phyloP scores from a whole-genome alignment of 495 filamentous ascomycete species.

The Aspergillus mulundensis region DNA sequence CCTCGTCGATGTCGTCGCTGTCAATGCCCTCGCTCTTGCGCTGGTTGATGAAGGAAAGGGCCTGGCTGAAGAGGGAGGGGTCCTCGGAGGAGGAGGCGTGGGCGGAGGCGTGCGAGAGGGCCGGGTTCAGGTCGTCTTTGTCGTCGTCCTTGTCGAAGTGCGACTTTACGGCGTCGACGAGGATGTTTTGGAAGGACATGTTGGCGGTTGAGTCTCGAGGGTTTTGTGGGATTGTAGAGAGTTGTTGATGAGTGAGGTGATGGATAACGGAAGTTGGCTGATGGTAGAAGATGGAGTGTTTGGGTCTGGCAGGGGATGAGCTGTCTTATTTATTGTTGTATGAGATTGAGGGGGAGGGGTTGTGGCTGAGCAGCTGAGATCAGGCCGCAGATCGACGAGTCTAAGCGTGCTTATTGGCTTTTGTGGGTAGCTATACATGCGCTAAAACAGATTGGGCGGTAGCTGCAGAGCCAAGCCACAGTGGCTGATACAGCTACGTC shows the following conservation, averaged over 20 bases:
- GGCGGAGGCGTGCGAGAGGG: slow-evolving; percentile 42
- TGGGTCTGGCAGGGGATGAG: not conserved
- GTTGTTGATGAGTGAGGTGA: not conserved
- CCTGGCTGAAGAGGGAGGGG: slow-evolving; percentile 44
- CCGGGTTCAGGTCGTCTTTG: slow-evolving; percentile 43
- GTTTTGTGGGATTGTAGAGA: not conserved
- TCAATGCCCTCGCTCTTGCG: slow-evolving; percentile 28
- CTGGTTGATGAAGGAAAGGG: slow-evolving; percentile 45
- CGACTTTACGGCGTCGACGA: slow-evolving; percentile 8
- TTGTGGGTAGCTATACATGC: not conserved
- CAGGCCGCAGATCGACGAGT: not conserved
- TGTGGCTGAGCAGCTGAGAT: slow-evolving; percentile 13
- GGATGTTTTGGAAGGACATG: slow-evolving; percentile 10
- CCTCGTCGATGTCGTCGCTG: slow-evolving; percentile 52
- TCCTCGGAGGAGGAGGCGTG: slow-evolving; percentile 32
- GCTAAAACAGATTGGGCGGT: not conserved
- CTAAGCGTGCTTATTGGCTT: not conserved
- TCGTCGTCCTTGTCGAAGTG: slow-evolving; percentile 11
- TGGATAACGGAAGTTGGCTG: not conserved
- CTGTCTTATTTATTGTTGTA: slow-evolving; percentile 9
- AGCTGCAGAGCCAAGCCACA: not conserved
- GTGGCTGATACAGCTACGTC: not conserved
- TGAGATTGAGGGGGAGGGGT: not conserved
- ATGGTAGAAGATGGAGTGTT: not conserved
- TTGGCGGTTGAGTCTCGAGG: not conserved